Evolutionary conservation across 495 filamentous ascomycete genomes (phyloP).

Genomic region (Elasticomyces elasticus): DNA sequence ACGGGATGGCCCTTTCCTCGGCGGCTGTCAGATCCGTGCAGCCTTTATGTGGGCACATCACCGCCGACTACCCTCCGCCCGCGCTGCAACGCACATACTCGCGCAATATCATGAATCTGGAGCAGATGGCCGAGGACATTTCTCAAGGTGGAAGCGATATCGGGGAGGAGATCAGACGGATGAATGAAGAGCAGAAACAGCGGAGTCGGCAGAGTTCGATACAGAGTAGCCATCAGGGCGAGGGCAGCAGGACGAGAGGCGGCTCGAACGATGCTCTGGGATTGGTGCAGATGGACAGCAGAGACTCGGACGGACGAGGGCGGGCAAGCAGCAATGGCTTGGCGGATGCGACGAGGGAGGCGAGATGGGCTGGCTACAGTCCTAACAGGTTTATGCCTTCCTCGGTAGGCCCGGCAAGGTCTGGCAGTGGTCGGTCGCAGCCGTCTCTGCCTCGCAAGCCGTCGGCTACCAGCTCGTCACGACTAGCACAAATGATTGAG

Average conservation of each 20-base stretch:
- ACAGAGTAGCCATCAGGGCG: slow-evolving; percentile 12
- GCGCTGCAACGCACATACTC: neutral
- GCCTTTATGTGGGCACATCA: neutral
- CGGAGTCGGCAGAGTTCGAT: slow-evolving; percentile 52
- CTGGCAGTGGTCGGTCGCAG: slow-evolving; percentile 14
- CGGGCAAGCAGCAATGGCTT: slow-evolving; percentile 49
- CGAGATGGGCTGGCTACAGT: slow-evolving; percentile 62
- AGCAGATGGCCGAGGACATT: slow-evolving; percentile 71
- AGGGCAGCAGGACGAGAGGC: neutral
- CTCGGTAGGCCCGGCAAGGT: slow-evolving; percentile 15
- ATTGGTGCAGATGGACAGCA: neutral
- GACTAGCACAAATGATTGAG: slow-evolving; percentile 43
- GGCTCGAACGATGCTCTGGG: neutral
- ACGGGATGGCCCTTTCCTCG: too few relatives aligned
- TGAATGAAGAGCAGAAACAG: slow-evolving; percentile 66
- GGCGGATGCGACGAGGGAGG: slow-evolving; percentile 53
- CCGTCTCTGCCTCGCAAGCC: slow-evolving; percentile 4
- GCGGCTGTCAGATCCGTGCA: neutral
- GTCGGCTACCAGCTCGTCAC: slow-evolving; percentile 25
- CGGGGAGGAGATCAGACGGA: slow-evolving; percentile 68
- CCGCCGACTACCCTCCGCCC: neutral
- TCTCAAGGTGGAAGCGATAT: slow-evolving; percentile 69
- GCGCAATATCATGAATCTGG: slow-evolving; percentile 36
- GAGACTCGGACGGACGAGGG: slow-evolving; percentile 25
- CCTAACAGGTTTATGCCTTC: slow-evolving; percentile 32